Percentiles rank a stretch among this genome's conserved stretches.
phyloP scores from a whole-genome alignment of 2,329 filamentous ascomycete genomes.

The Colletotrichum incanum region DNA sequence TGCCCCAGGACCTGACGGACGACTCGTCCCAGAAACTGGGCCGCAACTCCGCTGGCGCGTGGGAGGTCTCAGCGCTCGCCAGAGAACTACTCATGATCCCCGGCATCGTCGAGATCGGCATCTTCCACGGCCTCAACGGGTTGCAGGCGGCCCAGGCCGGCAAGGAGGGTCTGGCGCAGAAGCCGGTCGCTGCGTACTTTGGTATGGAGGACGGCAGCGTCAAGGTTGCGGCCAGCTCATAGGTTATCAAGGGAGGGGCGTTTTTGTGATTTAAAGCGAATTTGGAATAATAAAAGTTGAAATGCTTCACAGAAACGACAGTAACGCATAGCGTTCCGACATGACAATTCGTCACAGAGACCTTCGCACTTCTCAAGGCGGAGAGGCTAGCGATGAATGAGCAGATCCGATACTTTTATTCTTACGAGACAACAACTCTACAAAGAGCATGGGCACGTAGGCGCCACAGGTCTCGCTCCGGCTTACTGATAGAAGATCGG shows the following conservation, averaged over 20 bases:
- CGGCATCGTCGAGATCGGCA: conserved; percentile 91
- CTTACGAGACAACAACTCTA: background rate
- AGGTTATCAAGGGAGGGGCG: background rate
- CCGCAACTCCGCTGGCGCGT: conserved; percentile 70
- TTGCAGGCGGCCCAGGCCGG: conserved; percentile 70
- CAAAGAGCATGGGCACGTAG: background rate
- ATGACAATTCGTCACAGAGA: background rate
- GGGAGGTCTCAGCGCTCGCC: conserved; percentile 85
- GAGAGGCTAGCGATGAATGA: background rate
- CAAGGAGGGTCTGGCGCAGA: conserved; percentile 81
- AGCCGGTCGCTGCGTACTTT: conserved; percentile 95
- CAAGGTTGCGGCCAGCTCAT: conserved; percentile 57
- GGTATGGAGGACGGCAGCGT: conserved; percentile 86
- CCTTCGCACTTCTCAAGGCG: too few species aligned
- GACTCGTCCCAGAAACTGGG: conserved; percentile 46
- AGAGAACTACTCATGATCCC: conserved; percentile 83
- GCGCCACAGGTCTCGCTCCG: background rate
- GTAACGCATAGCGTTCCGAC: background rate
- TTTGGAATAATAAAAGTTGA: conserved; percentile 9
- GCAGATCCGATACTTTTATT: too few species aligned
- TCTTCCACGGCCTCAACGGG: conserved; percentile 89
- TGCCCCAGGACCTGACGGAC: conserved; percentile 66
- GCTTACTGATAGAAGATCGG: background rate
- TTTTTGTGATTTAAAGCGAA: conserved; percentile 13
- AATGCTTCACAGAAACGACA: background rate